Percentiles rank a stretch among this genome's conserved stretches.
These are phyloP conservation scores for Neurospora sp. DNA, from an alignment of 495 filamentous ascomycete genomes.

Conservation along the genomic window DNA sequence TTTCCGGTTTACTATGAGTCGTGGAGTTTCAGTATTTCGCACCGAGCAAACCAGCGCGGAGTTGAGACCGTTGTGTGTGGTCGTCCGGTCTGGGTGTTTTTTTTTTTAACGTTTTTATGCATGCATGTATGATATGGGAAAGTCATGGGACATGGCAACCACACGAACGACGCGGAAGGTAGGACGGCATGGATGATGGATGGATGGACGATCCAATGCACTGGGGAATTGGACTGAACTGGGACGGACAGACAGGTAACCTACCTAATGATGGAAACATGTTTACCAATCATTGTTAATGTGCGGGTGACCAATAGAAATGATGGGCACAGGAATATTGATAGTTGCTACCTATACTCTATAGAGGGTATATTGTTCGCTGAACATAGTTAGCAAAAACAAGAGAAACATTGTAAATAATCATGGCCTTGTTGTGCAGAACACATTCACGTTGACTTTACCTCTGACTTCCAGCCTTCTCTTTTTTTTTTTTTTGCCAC, in stretches of 20 bases:
- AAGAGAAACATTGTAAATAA: not conserved
- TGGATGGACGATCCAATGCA: not conserved
- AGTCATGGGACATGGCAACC: not conserved
- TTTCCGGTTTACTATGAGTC: not conserved
- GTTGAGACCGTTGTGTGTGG: not conserved
- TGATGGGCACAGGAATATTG: not conserved
- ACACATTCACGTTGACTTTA: not conserved
- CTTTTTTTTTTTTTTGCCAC: not conserved
- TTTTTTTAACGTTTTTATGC: not conserved
- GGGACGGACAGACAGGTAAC: not conserved
- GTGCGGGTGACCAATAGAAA: not conserved
- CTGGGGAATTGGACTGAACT: not conserved
- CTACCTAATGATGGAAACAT: not conserved
- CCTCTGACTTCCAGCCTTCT: not conserved
- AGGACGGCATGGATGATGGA: not conserved
- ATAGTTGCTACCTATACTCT: not conserved
- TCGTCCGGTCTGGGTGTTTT: not conserved
- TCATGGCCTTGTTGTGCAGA: too few relatives aligned
- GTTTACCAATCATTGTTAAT: not conserved
- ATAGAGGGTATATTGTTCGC: not conserved
- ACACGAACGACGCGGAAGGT: not conserved
- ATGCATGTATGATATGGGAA: not conserved
- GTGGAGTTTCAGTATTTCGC: not conserved
- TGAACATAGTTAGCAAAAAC: not conserved
- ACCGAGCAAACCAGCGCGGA: not conserved